phyloP scores from a whole-genome alignment of 208 protist species.

The Crithidia acanthocephali region DNA sequence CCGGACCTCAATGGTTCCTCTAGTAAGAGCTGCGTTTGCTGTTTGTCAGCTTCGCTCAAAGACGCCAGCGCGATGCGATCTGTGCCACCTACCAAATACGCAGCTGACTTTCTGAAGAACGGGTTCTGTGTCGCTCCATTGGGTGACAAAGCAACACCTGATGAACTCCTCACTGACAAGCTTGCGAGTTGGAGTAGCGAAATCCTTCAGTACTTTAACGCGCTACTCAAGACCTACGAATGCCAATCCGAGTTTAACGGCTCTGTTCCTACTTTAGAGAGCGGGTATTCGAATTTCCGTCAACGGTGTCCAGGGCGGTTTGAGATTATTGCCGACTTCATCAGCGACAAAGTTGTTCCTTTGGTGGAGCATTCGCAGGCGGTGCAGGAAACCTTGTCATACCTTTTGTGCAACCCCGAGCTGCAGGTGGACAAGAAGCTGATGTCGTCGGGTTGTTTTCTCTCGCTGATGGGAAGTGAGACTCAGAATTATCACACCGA shows the following conservation, averaged over 20 bases:
- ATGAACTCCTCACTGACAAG: conserved; percentile 16
- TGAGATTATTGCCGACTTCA: conserved; percentile 60
- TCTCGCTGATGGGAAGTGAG: conserved; percentile 58
- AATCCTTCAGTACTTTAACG: conserved; percentile 41
- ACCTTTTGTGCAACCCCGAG: conserved; percentile 27
- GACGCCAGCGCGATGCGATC: not conserved
- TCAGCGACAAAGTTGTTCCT: conserved; percentile 46
- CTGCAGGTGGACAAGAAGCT: conserved; percentile 32
- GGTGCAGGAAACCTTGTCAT: conserved; percentile 41
- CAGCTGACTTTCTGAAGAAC: conserved; percentile 44
- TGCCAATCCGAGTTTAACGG: conserved; percentile 30
- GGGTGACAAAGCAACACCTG: conserved; percentile 2
- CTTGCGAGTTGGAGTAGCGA: conserved; percentile 40
- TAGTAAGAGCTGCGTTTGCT: conserved; percentile 45
- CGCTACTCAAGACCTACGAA: conserved; percentile 49
- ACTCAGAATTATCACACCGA: conserved; percentile 62
- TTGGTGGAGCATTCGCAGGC: conserved; percentile 41
- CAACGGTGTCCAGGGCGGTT: conserved; percentile 59
- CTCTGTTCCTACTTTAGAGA: conserved; percentile 43
- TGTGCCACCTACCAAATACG: conserved; percentile 36
- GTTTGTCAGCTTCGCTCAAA: conserved; percentile 38
- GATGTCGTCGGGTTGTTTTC: conserved; percentile 73
- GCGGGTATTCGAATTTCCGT: conserved; percentile 72
- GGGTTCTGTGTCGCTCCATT: conserved; percentile 62
- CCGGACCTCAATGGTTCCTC: not conserved